These are phyloP conservation scores for Rhodotorula graminis DNA, from an alignment of 768 basidiomycete species.

Conservation along the genomic window DNA sequence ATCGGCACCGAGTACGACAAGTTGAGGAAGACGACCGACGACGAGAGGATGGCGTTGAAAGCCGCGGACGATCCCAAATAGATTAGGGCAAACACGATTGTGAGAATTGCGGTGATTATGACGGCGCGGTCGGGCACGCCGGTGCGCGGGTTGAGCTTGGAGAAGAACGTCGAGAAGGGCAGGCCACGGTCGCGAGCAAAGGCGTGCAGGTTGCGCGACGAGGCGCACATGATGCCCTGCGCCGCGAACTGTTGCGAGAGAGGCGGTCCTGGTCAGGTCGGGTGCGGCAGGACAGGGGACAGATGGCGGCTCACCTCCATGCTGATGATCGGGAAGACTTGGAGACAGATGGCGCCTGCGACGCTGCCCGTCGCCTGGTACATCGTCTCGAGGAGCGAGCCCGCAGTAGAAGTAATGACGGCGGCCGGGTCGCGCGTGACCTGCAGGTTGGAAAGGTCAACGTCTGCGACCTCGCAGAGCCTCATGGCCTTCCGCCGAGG, in stretches of 20 bases:
- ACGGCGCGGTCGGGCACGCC: constrained; percentile 35
- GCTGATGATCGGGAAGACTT: constrained; percentile 32
- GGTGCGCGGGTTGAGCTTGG: constrained; percentile 1
- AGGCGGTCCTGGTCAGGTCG: too few relatives aligned
- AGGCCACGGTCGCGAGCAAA: constrained; percentile 35
- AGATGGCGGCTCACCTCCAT: constrained; percentile 12
- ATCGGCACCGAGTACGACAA: constrained; percentile 32
- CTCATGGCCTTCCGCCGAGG: too few relatives aligned
- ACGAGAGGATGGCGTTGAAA: constrained; percentile 42
- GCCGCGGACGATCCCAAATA: constrained; percentile 35
- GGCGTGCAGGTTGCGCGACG: constrained; percentile 23
- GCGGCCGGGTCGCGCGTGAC: constrained; percentile 33
- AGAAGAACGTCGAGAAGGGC: constrained; percentile 33
- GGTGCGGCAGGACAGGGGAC: too few relatives aligned
- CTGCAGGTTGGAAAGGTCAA: too few relatives aligned
- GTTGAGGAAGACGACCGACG: constrained; percentile 40
- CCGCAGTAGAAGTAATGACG: constrained; percentile 32
- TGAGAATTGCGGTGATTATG: constrained; percentile 14
- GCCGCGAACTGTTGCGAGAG: constrained; percentile 21
- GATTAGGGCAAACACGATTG: constrained; percentile 36
- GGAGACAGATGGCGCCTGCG: constrained; percentile 23
- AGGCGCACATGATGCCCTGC: constrained; percentile 25
- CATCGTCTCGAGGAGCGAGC: constrained; percentile 36
- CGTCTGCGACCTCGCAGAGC: too few relatives aligned
- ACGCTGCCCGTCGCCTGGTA: constrained; percentile 39